Percentiles rank a stretch among this genome's conserved stretches.
These are phyloP conservation scores for Ligustrum vulgare DNA, from an alignment of 257 asterid genomes.

Conservation along the genomic window DNA sequence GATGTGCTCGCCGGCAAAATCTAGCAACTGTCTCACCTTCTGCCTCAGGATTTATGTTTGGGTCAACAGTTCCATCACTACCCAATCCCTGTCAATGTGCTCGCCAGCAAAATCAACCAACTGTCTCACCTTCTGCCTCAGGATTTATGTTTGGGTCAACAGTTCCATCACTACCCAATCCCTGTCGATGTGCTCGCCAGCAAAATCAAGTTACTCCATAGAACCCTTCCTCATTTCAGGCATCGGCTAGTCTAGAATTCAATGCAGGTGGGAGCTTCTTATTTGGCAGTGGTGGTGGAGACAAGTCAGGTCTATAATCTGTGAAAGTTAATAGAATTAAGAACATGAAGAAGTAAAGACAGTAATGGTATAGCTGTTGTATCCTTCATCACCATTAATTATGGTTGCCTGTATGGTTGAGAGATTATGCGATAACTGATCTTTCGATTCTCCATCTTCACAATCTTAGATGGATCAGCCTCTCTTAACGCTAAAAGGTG, in stretches of 20 bases:
- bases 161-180: slow-evolving; percentile 35
- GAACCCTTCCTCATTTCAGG: slow-evolving; percentile 49
- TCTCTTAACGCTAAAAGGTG: background rate
- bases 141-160: slow-evolving; percentile 52
- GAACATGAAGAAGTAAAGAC: slow-evolving; percentile 53
- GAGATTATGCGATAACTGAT: background rate
- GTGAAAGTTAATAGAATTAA: slow-evolving; percentile 47
- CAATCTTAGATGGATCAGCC: background rate
- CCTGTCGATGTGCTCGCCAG: slow-evolving; percentile 65
- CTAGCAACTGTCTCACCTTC: slow-evolving; percentile 57
- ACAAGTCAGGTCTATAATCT: slow-evolving; percentile 56
- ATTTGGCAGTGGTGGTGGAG: slow-evolving; percentile 61
- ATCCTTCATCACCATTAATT: background rate
- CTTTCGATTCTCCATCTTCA: background rate
- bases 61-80: slow-evolving; percentile 41
- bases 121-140: slow-evolving; percentile 43
- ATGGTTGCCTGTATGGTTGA: background rate
- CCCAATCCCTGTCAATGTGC: too few relatives aligned
- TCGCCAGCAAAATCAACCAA: too few relatives aligned
- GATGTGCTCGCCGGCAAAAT: slow-evolving; percentile 58
- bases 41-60: slow-evolving; percentile 47
- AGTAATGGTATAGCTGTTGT: slow-evolving; percentile 11
- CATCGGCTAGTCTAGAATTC: slow-evolving; percentile 55
- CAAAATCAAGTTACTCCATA: slow-evolving; percentile 46
- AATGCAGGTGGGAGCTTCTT: slow-evolving; percentile 76